A percentile compares a stretch with the other conserved stretches of the same genome.
phyloP scores from a whole-genome alignment of 2,329 filamentous ascomycete genomes.

The Monilinia aucupariae region DNA sequence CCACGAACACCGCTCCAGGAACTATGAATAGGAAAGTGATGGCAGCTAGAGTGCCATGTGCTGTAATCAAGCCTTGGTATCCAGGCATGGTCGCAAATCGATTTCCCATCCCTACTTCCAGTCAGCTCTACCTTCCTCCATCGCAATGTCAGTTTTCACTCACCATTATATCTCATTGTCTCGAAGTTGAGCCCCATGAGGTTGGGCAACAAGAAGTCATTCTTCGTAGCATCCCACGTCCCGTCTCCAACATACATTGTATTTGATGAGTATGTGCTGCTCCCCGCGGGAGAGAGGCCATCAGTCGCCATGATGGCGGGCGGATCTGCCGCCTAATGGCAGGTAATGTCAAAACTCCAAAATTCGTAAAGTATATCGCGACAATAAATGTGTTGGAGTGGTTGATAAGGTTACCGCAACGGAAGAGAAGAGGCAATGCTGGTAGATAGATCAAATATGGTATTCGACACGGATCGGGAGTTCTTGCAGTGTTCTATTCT shows the following conservation, averaged over 20 bases:
- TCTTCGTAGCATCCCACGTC: slow-evolving; percentile 74
- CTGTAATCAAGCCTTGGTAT: slow-evolving; percentile 66
- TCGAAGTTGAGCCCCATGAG: slow-evolving; percentile 71
- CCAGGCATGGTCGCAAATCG: slow-evolving; percentile 63
- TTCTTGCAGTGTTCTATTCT: neutral
- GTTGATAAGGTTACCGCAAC: neutral
- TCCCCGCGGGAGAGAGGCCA: slow-evolving; percentile 52
- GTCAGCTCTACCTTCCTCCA: slow-evolving; percentile 6
- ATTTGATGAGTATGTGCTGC: slow-evolving; percentile 65
- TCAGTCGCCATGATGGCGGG: slow-evolving; percentile 33
- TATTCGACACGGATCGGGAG: too few relatives aligned
- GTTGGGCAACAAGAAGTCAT: slow-evolving; percentile 74
- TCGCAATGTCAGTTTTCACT: slow-evolving; percentile 18
- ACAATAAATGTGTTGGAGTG: neutral
- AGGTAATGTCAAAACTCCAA: slow-evolving; percentile 12
- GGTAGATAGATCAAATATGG: neutral
- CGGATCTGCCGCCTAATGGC: slow-evolving; percentile 22
- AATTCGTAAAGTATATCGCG: neutral
- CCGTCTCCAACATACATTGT: slow-evolving; percentile 76
- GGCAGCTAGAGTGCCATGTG: slow-evolving; percentile 66
- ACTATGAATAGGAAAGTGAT: slow-evolving; percentile 71
- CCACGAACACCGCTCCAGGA: slow-evolving; percentile 67
- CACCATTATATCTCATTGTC: slow-evolving; percentile 81
- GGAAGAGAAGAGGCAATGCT: neutral
- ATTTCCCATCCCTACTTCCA: slow-evolving; percentile 63